Conservation (phyloP, 140 eudicot species). For the Flaveria floridana region DNA sequence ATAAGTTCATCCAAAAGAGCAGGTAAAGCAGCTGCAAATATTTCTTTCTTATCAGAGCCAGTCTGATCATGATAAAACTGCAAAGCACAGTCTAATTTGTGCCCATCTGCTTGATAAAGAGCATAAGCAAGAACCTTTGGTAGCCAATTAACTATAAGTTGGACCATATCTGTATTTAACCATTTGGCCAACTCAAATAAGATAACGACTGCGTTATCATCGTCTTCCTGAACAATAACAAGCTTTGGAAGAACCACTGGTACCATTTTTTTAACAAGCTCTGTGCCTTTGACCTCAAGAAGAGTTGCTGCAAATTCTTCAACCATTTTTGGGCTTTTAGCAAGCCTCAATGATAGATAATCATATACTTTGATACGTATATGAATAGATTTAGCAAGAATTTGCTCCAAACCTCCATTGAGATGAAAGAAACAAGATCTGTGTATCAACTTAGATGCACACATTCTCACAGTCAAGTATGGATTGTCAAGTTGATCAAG, state of each 20-base stretch:
- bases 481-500: constrained; percentile 85
- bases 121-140: constrained; percentile 97
- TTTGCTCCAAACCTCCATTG: constrained; percentile 67
- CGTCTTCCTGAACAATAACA: constrained; percentile 61
- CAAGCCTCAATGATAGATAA: constrained; percentile 66
- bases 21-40: constrained; percentile 88
- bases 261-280: constrained; percentile 72
- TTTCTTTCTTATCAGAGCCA: constrained; percentile 64
- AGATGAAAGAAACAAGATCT: constrained; percentile 66
- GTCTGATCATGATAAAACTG: constrained; percentile 78
- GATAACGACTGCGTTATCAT: constrained; percentile 54
- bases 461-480: constrained; percentile 55
- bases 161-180: constrained; percentile 73
- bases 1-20: constrained; percentile 86
- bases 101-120: constrained; percentile 77
- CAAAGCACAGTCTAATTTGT: constrained; percentile 60
- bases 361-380: constrained; percentile 62
- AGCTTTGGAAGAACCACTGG: constrained; percentile 96
- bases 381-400: constrained; percentile 59
- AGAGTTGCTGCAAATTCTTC: constrained; percentile 86
- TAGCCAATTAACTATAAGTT: constrained; percentile 59
- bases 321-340: constrained; percentile 62
- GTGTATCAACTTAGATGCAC: constrained; percentile 64
- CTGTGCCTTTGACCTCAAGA: constrained; percentile 68
- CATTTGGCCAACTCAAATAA: constrained; percentile 62